Conservation (phyloP, 2,329 filamentous ascomycete genomes). For the Ophiostoma piceae region DNA sequence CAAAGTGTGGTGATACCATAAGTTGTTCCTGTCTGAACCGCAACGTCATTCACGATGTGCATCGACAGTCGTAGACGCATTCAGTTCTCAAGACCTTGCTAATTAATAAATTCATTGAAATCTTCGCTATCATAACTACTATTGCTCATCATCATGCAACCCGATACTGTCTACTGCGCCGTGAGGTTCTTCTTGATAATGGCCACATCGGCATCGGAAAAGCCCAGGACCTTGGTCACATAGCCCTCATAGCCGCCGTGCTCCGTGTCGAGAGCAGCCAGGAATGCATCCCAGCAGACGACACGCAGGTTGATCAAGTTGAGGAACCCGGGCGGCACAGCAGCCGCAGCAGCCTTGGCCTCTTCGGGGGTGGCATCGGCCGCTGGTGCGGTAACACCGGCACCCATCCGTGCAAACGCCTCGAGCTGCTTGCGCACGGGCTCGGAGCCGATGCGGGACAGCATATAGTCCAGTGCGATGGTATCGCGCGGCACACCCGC, state of each 20-base stretch:
- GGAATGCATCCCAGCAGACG: constrained; percentile 44
- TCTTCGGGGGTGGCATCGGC: not conserved
- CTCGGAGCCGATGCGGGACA: constrained; percentile 51
- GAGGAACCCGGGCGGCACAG: constrained; percentile 43
- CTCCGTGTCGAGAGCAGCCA: constrained; percentile 39
- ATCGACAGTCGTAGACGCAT: no score
- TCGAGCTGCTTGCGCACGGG: constrained; percentile 46
- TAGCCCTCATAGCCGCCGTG: constrained; percentile 48
- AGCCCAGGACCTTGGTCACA: constrained; percentile 41
- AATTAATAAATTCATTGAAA: not conserved
- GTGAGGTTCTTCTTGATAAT: constrained; percentile 45
- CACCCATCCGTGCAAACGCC: constrained; percentile 38
- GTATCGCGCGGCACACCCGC: constrained; percentile 43
- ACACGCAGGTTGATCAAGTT: constrained; percentile 44
- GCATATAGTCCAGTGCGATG: constrained; percentile 47
- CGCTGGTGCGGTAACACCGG: constrained; percentile 28
- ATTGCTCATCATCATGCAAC: not conserved
- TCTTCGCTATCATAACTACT: not conserved
- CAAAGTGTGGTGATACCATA: no score
- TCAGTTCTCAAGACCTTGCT: no score
- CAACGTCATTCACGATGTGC: no score
- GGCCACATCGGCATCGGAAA: constrained; percentile 42
- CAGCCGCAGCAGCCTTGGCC: constrained; percentile 24
- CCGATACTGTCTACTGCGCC: not conserved
- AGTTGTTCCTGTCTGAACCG: no score